Conservation (phyloP, 2,329 filamentous ascomycete genomes). For the Parafenestella ontariensis region DNA sequence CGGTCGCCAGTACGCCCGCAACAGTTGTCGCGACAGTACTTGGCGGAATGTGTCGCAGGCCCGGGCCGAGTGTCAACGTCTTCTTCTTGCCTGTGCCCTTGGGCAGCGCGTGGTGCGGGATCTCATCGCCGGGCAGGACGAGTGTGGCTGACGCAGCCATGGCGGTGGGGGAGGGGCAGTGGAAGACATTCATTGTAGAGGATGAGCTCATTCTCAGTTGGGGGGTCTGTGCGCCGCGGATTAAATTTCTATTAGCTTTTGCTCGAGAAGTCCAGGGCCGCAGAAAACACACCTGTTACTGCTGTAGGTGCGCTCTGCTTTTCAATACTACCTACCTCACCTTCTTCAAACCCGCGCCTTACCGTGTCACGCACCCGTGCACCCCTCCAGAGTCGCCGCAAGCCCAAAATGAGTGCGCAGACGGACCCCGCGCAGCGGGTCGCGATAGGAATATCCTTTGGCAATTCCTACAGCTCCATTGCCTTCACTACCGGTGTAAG, state of each 20-base stretch:
- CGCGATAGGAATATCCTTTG: conserved; percentile 95
- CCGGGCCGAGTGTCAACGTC: conserved; percentile 81
- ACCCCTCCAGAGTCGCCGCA: conserved; percentile 8
- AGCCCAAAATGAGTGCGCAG: conserved; percentile 58
- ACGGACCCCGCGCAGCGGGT: conserved; percentile 61
- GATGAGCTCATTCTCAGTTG: conserved; percentile 23
- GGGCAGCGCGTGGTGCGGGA: conserved; percentile 72
- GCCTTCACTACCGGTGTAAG: conserved; percentile 76
- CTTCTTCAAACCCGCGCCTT: not conserved
- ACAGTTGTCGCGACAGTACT: conserved; percentile 73
- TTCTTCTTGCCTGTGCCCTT: conserved; percentile 66
- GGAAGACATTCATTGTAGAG: not conserved
- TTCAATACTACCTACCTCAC: not conserved
- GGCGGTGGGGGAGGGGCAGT: conserved; percentile 16
- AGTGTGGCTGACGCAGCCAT: conserved; percentile 67
- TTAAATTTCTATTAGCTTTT: conserved; percentile 38
- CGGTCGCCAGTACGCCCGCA: conserved; percentile 70
- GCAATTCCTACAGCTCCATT: conserved; percentile 98
- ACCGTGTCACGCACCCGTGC: not conserved
- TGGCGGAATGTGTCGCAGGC: conserved; percentile 82
- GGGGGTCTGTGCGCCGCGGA: conserved; percentile 6
- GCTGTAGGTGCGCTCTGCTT: not conserved
- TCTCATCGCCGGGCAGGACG: conserved; percentile 81
- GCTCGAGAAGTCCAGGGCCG: conserved; percentile 9
- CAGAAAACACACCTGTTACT: not conserved